Conservation (phyloP, 2,329 filamentous ascomycete genomes). For the Aspergillus aculeatinus region DNA sequence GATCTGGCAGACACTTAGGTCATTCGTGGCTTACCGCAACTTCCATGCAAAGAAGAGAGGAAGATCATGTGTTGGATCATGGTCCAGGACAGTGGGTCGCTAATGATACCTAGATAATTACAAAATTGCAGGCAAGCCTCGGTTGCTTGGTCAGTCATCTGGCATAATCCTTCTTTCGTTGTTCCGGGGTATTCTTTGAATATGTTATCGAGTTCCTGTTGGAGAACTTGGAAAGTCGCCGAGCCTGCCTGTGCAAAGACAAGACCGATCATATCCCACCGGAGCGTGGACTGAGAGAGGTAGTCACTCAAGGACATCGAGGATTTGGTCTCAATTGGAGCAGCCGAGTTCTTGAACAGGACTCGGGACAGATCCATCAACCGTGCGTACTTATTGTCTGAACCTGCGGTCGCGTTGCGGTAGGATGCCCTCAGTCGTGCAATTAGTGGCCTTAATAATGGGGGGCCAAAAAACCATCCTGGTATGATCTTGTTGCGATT, state of each 20-base stretch:
- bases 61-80: constrained; percentile 16
- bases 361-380: constrained; percentile 4
- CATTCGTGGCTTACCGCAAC: constrained; percentile 12
- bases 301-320: constrained; percentile 19
- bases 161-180: constrained; percentile 14
- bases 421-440: not conserved
- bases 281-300: constrained; percentile 4
- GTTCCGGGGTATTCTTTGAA: constrained; percentile 2
- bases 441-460: not conserved
- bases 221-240: constrained; percentile 15
- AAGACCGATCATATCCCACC: constrained; percentile 23
- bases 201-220: constrained; percentile 10
- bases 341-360: constrained; percentile 8
- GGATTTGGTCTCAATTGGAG: constrained; percentile 2
- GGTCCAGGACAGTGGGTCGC: constrained; percentile 20
- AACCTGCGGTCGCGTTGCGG: not conserved
- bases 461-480: constrained; percentile 4
- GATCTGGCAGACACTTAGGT: too few species aligned
- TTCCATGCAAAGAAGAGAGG: constrained; percentile 14
- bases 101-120: constrained; percentile 14
- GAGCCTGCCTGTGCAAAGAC: constrained; percentile 17
- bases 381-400: not conserved
- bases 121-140: constrained; percentile 24
- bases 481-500: constrained; percentile 4
- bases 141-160: constrained; percentile 11